Evolutionary conservation across 306 rosid species (phyloP), one percentile per base, ranked within the genome.

Genomic region (Begonia loranthoides): DNA sequence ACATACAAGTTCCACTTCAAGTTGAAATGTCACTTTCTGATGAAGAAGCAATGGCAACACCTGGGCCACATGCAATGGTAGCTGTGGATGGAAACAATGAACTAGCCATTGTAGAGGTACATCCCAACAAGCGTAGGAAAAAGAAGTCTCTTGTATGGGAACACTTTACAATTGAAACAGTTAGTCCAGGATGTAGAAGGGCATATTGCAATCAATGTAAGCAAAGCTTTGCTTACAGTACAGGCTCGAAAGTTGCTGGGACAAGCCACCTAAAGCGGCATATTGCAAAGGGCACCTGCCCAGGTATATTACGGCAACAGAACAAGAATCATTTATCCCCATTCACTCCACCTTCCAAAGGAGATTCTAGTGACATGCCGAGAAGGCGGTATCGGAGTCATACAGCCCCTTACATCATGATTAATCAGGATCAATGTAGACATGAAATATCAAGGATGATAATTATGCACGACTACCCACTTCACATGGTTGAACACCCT

Each of bases 181-280:
- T 90, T 51, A 71, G 84, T 72, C 59, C 84, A 68, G 97, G 81
- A 36, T 82, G 94, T 65, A 75, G 95, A 73, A 80, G 97, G 61
- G 97, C 97, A 13, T 78, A 71, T 66, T 90, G 95, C 61, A 90
- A 82, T 58, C 94, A 79, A 63, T 90, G 97, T 69, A 69, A 78
- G 61, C 95, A 90, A 67, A 82, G 82, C 72, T 90, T 90, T 76
- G 95, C 95, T 0, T 90, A 90, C 43, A 82, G 95, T 73, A 90
- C 94, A 0, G 97, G 95, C 63, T 74, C 94, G 9, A 85, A 90
- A 76, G 97, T 90, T 50, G 95, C 94, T 11, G 97, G 95, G 36
- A 90, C 95, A 49, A 90, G 95, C 75, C 97, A 90, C 73, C 94
- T 90, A 43, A 85, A 85, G 64, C 85, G 97, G 34, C 97, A 90